Evolutionary conservation across 495 filamentous ascomycete genomes (phyloP).

Genomic region (Penicilliopsis zonata): DNA sequence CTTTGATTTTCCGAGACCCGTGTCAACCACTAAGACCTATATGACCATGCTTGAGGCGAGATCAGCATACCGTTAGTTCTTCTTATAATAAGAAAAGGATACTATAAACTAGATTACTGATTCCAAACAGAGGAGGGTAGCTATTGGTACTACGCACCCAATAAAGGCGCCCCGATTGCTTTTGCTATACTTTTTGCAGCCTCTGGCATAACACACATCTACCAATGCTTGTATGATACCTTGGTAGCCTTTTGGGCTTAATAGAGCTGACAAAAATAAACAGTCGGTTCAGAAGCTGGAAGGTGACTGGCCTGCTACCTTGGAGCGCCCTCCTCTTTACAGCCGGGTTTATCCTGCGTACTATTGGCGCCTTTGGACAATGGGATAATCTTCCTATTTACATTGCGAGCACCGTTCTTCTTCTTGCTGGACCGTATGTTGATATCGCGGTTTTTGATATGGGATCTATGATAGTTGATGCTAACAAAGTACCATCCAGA

Average conservation of each 20-base stretch:
- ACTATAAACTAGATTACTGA: slow-evolving; percentile 4
- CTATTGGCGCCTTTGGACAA: slow-evolving; percentile 42
- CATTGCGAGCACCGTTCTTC: slow-evolving; percentile 48
- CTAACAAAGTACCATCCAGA: slow-evolving; percentile 20
- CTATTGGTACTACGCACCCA: slow-evolving; percentile 62
- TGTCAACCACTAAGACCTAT: not conserved
- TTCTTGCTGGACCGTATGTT: slow-evolving; percentile 53
- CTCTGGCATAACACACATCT: slow-evolving; percentile 46
- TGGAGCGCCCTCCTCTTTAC: slow-evolving; percentile 40
- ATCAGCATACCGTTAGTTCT: slow-evolving; percentile 9
- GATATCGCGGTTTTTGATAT: not conserved
- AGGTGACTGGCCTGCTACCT: slow-evolving; percentile 42
- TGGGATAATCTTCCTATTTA: slow-evolving; percentile 43
- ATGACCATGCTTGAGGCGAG: slow-evolving; percentile 9
- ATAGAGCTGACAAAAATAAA: not conserved
- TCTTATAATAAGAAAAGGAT: slow-evolving; percentile 3
- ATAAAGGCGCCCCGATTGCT: slow-evolving; percentile 57
- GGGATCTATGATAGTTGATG: not conserved
- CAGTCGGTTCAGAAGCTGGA: slow-evolving; percentile 35
- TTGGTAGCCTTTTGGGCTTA: not conserved
- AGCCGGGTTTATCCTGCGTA: slow-evolving; percentile 46
- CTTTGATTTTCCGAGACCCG: not conserved
- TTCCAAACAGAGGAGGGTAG: slow-evolving; percentile 30
- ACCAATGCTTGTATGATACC: slow-evolving; percentile 44
- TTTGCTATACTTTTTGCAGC: slow-evolving; percentile 52